Percentiles rank a stretch among this genome's conserved stretches.
Evolutionary conservation across 1,284 basidiomycete genomes (phyloP).

Genomic region (Neotropicomus parvogracilis): DNA sequence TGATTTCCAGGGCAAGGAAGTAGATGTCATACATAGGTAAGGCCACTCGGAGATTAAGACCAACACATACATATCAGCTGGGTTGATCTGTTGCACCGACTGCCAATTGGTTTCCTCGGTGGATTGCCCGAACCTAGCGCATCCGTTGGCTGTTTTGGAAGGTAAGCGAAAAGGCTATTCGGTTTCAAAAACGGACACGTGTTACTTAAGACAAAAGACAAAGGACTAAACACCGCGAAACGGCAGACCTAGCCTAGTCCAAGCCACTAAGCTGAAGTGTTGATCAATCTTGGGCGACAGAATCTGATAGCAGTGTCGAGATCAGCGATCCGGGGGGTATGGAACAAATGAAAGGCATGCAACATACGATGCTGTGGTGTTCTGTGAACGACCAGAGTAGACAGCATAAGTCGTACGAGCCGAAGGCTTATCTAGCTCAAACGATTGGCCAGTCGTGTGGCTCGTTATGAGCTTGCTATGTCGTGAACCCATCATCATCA

Average conservation of each 20-base stretch:
- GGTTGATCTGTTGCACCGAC: background rate
- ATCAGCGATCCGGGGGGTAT: constrained; percentile 4
- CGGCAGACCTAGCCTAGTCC: background rate
- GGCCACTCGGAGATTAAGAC: constrained; percentile 14
- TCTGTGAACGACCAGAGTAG: constrained; percentile 4
- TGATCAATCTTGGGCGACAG: background rate
- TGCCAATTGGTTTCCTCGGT: background rate
- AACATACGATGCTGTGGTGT: constrained; percentile 17
- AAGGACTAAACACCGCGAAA: background rate
- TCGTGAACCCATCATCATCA: constrained; percentile 9
- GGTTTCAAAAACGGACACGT: background rate
- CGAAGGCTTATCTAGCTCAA: background rate
- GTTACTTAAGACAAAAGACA: background rate
- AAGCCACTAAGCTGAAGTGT: background rate
- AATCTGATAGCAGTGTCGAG: constrained; percentile 11
- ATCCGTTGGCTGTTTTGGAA: background rate
- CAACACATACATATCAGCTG: background rate
- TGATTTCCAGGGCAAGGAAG: constrained; percentile 3
- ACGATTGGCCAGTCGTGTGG: constrained; percentile 2
- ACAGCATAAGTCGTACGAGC: constrained; percentile 16
- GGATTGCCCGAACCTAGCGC: background rate
- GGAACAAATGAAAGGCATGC: constrained; percentile 3
- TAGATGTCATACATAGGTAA: background rate
- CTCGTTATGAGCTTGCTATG: constrained; percentile 13
- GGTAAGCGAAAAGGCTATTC: background rate